Evolutionary conservation across 2,329 filamentous ascomycete species (phyloP).

Genomic region (Rugonectria rugulosa): DNA sequence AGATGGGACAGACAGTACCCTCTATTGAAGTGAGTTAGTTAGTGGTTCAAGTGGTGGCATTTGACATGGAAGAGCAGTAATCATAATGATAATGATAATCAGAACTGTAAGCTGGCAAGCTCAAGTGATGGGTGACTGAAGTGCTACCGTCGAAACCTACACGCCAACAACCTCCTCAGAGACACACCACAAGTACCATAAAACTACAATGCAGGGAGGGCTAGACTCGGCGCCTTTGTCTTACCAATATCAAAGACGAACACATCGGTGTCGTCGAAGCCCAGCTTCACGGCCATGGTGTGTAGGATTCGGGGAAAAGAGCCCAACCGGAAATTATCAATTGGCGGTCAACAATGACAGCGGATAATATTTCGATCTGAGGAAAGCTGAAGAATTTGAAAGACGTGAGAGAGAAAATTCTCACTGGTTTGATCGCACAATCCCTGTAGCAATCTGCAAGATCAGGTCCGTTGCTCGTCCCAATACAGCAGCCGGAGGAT

Average conservation of each 20-base stretch:
- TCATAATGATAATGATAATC: slow-evolving; percentile 10
- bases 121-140: neutral
- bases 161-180: too few relatives aligned
- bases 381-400: neutral
- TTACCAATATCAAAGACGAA: slow-evolving; percentile 50
- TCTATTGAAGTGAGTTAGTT: slow-evolving; percentile 55
- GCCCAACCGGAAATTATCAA: slow-evolving; percentile 17
- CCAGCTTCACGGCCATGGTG: slow-evolving; percentile 35
- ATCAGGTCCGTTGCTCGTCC: slow-evolving; percentile 2
- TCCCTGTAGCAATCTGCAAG: slow-evolving; percentile 12
- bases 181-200: neutral
- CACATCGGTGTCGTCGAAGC: slow-evolving; percentile 42
- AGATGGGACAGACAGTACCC: slow-evolving; percentile 84
- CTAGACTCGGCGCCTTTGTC: slow-evolving; percentile 25
- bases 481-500: neutral
- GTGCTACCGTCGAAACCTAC: neutral
- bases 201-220: neutral
- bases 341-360: slow-evolving; percentile 19
- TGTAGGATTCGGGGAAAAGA: slow-evolving; percentile 19
- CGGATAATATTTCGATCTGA: neutral
- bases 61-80: slow-evolving; percentile 5
- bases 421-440: neutral
- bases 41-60: too few relatives aligned
- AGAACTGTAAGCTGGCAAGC: neutral
- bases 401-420: neutral